Evolutionary conservation across 169 alveolate genomes (phyloP), one percentile per base, ranked within the genome.

Genomic region (Plasmodium yoelii): DNA sequence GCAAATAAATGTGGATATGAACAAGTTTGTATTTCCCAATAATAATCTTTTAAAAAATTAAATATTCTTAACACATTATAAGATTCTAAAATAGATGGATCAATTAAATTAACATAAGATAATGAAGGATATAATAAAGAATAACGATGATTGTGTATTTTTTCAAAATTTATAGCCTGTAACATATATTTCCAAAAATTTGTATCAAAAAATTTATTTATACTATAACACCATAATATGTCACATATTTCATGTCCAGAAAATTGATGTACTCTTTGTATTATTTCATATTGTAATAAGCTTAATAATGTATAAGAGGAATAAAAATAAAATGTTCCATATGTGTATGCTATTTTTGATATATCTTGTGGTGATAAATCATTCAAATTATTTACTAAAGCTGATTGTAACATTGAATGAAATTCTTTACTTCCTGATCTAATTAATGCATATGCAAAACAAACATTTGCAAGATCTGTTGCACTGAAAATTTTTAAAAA

Each of bases 331-430:
- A 82, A 67, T 9, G 12, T 68, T 13, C 90, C 90, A 82, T 82
- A 82, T 24, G 90, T 60, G 19, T 82, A 82, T 5, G 73, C 90
- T 55, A 82, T 42, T 82, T 61, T 82, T 15, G 86, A 60, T 8
- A 82, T 82, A 15, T 82, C 53, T 57, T 82, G 90, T n/a, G 90
- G 90, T 19, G 90, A 82, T 46, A 82, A 51, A 39, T 82, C 90
- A 65, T 47, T 10, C 51, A 46, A 12, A 26, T 82, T 67, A 22
- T 82, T 82, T 49, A 82, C 12, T 68, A 82, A 67, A 6, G 67
- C 82, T 13, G 82, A 53, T 47, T 82, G 90, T 46, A 82, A n/a
- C 53, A 82, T 22, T 6, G 56, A 42, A 51, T 82, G 90, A 24
- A 82, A 28, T 82, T 82, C 90, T 56, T 60, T 82, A 22, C 86